Evolutionary conservation across 2,329 filamentous ascomycete genomes (phyloP), one percentile per base, ranked within the genome.

Genomic region (Exophiala viscosa): DNA sequence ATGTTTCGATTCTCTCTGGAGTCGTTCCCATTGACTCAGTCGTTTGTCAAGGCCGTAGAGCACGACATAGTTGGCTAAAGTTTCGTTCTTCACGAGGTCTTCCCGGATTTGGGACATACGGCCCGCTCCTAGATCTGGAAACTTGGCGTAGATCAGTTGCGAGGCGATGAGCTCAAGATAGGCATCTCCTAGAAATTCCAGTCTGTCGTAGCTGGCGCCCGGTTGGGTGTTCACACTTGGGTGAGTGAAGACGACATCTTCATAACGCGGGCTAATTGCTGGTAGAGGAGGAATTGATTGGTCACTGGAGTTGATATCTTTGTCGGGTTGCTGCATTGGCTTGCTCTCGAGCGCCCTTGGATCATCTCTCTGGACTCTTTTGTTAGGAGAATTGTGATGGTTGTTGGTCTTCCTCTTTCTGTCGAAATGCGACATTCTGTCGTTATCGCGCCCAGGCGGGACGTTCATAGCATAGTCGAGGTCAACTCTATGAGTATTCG

Each of bases 181-280:
- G 15, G 88, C 86, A 67, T 97, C 92, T 5, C 92, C 92, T 6
- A 96, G 77, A 73, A 92, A 90, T 69, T 97, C 92, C 5, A 96
- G 81, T 14, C 83, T 81, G 64, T 96, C 91, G 69, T 96, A 96
- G 63, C 76, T 79, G 28, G 35, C 18, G 13, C 23, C 20, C 4
- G 18, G 18, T 28, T 56, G 28, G 18, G 44, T 11, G 9, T 52
- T 49, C 10, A 50, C 33, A 36, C 49, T 56, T 13, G 36, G 43
- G 38, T 63, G 61, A 13, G 58, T 63, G 48, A 62, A 62, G 39
- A 61, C 59, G n/a, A 43, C n/a, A 1, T 51, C 33, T 34, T 39
- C 43, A 23, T 48, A 58, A 32, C 59, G 33, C 1, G 57, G 44
- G 8, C 47, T 15, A 36, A 63, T 63, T 3, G 54, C 15, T 3